phyloP scores from a whole-genome alignment of 164 flowering plant species.

The Annona cherimola region DNA sequence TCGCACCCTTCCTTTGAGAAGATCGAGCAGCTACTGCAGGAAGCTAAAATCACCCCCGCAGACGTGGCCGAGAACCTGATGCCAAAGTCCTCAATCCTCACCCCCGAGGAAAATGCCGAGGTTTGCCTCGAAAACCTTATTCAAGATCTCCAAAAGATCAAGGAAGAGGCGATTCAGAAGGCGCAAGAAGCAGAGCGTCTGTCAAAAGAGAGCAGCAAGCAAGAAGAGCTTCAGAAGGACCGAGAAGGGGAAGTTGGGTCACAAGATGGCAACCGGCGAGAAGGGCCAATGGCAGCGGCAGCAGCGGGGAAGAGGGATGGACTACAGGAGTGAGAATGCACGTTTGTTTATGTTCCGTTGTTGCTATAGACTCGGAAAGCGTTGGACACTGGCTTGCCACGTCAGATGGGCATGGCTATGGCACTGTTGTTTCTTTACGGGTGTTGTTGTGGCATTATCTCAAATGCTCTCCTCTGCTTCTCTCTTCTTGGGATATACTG shows the following conservation, averaged over 20 bases:
- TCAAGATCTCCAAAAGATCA: slow-evolving; percentile 32
- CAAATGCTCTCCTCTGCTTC: no score
- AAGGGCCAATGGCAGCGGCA: not conserved
- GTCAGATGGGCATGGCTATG: no score
- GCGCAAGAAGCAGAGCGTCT: slow-evolving; percentile 5
- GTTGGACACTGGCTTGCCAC: no score
- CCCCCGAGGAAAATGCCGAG: slow-evolving; percentile 17
- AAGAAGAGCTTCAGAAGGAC: not conserved
- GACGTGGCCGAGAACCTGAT: slow-evolving; percentile 60
- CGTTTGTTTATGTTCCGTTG: no score
- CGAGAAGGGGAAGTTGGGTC: not conserved
- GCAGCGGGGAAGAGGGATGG: not conserved
- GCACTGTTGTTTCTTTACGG: no score
- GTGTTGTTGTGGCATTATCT: no score
- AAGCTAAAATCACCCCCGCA: slow-evolving; percentile 52
- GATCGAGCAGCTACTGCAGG: slow-evolving; percentile 23
- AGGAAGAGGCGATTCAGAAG: slow-evolving; percentile 16
- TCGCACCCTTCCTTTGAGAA: slow-evolving; percentile 33
- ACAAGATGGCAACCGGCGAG: not conserved
- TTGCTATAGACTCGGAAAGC: no score
- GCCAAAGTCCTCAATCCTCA: slow-evolving; percentile 31
- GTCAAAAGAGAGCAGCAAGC: not conserved
- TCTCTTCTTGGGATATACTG: no score
- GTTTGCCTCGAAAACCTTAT: slow-evolving; percentile 31
- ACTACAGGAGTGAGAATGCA: not conserved